A percentile compares a stretch with the other conserved stretches of the same genome.
These are phyloP conservation scores for Suhomyces choctaworum DNA, from an alignment of 1,139 yeast genomes.

Conservation along the genomic window DNA sequence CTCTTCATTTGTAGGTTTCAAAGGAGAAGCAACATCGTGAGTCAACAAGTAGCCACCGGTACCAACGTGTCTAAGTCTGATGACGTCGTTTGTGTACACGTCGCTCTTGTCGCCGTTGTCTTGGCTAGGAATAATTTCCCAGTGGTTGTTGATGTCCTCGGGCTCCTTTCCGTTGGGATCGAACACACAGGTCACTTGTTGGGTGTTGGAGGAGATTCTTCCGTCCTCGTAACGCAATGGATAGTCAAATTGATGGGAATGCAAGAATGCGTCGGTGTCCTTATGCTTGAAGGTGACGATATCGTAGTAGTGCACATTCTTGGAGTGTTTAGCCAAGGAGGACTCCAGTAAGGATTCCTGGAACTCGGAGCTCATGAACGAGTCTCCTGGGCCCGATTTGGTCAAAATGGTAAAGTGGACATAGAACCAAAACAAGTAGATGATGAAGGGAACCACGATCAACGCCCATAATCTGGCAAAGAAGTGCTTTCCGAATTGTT, in stretches of 20 bases:
- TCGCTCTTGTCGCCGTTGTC: conserved; percentile 27
- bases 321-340: conserved; percentile 69
- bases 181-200: conserved; percentile 80
- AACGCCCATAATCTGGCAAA: conserved; percentile 72
- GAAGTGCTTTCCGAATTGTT: conserved; percentile 65
- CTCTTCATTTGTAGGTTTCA: conserved; percentile 24
- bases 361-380: conserved; percentile 89
- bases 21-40: conserved; percentile 89
- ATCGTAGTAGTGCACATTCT: conserved; percentile 74
- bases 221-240: conserved; percentile 97
- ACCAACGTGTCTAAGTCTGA: conserved; percentile 79
- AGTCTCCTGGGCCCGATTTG: conserved; percentile 94
- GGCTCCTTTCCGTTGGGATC: conserved; percentile 25
- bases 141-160: conserved; percentile 68
- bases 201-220: conserved; percentile 91
- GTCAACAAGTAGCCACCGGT: conserved; percentile 80
- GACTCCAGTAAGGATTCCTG: conserved; percentile 90
- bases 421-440: conserved; percentile 91
- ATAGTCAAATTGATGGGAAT: conserved; percentile 71
- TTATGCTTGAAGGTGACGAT: conserved; percentile 73
- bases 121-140: conserved; percentile 78
- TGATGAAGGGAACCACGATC: conserved; percentile 74
- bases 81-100: conserved; percentile 56
- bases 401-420: conserved; percentile 79
- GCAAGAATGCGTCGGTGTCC: conserved; percentile 72